A percentile compares a stretch with the other conserved stretches of the same genome.
phyloP scores from a whole-genome alignment of 768 basidiomycete species.

The Leucosporidium yakuticum region DNA sequence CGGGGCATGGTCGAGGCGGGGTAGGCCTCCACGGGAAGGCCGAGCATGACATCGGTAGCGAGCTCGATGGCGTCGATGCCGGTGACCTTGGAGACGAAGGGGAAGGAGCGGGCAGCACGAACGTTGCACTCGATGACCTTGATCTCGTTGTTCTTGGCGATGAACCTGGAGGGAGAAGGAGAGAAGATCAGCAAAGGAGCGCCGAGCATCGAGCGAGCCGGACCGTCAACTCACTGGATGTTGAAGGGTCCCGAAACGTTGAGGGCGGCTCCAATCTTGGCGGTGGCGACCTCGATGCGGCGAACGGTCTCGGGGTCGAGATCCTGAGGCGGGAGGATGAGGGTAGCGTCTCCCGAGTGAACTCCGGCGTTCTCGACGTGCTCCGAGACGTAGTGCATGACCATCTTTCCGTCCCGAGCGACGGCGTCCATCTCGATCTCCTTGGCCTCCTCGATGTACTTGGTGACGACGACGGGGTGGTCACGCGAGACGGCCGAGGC shows the following conservation, averaged over 20 bases:
- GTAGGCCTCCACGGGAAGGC: slow-evolving; percentile 78
- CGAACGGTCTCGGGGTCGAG: slow-evolving; percentile 93
- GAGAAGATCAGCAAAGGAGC: too few species aligned
- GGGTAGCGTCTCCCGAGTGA: slow-evolving; percentile 95
- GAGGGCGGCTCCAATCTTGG: slow-evolving; percentile 93
- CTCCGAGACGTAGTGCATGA: slow-evolving; percentile 99
- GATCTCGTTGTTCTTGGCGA: slow-evolving; percentile 99
- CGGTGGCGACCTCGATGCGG: slow-evolving; percentile 92
- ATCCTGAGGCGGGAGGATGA: slow-evolving; percentile 97
- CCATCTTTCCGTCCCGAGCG: slow-evolving; percentile 91
- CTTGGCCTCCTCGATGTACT: slow-evolving; percentile 99
- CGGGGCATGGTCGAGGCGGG: slow-evolving; percentile 78
- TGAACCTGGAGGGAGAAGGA: slow-evolving; percentile 51
- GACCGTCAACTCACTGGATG: slow-evolving; percentile 58
- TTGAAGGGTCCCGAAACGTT: slow-evolving; percentile 99
- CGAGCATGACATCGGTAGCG: slow-evolving; percentile 98
- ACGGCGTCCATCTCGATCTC: slow-evolving; percentile 99
- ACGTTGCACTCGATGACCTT: slow-evolving; percentile 99
- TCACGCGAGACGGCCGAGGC: slow-evolving; percentile 94
- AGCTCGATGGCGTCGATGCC: slow-evolving; percentile 97
- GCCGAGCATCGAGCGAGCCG: too few species aligned
- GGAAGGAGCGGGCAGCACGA: slow-evolving; percentile 94
- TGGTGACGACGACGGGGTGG: slow-evolving; percentile 95
- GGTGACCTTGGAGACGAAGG: slow-evolving; percentile 97
- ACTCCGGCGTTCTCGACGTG: slow-evolving; percentile 99